Conservation (phyloP, 495 filamentous ascomycete species). For the Paragyromitra xinjiangensis region DNA sequence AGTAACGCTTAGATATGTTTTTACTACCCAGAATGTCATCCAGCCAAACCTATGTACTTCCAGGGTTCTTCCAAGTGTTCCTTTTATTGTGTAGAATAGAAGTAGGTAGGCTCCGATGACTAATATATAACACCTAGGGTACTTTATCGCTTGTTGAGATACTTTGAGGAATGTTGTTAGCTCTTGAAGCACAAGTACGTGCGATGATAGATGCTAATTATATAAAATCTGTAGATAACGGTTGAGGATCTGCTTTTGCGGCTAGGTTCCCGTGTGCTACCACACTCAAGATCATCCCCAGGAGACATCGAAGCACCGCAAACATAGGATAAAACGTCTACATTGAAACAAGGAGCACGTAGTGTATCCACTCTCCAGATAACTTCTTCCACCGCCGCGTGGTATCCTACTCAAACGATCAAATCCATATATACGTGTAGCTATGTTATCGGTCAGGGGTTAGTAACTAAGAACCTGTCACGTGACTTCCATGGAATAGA, state of each 20-base stretch:
- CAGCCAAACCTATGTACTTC: not conserved
- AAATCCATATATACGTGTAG: no score
- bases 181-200: not conserved
- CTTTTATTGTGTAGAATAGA: not conserved
- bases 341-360: no score
- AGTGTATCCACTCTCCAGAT: no score
- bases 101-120: not conserved
- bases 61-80: not conserved
- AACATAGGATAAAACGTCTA: no score
- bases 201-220: not conserved
- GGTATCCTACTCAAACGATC: no score
- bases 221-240: not conserved
- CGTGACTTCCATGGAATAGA: no score
- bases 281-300: no score
- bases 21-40: not conserved
- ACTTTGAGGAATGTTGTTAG: not conserved
- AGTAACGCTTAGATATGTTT: constrained; percentile 12
- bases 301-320: no score
- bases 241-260: not conserved
- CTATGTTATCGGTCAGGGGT: no score
- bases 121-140: not conserved
- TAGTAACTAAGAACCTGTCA: no score
- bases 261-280: no score
- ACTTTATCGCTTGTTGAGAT: not conserved
- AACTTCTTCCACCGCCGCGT: no score